Evolutionary conservation across 495 filamentous ascomycete genomes (phyloP).

Genomic region (Penicillium simplicissimum): DNA sequence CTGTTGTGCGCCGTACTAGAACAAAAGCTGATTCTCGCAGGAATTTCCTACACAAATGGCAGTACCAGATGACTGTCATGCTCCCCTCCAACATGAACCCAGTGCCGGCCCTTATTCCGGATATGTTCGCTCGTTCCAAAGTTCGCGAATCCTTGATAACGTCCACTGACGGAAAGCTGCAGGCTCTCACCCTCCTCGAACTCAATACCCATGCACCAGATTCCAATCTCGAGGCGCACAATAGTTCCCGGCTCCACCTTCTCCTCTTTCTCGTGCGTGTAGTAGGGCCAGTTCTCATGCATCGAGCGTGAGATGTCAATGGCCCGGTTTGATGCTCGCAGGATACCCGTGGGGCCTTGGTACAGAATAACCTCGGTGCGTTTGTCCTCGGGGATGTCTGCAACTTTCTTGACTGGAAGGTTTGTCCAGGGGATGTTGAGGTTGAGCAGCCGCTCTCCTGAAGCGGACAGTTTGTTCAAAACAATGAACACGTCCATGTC

Average conservation of each 20-base stretch:
- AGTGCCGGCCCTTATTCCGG: constrained; percentile 8
- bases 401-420: constrained; percentile 8
- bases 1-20: not conserved
- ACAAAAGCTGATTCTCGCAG: not conserved
- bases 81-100: constrained; percentile 16
- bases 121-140: constrained; percentile 15
- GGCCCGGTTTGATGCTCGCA: constrained; percentile 20
- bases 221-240: constrained; percentile 22
- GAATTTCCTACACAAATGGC: constrained; percentile 4
- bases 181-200: constrained; percentile 17
- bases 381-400: constrained; percentile 13
- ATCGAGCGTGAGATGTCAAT: constrained; percentile 22
- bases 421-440: constrained; percentile 11
- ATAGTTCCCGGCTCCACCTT: constrained; percentile 13
- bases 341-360: constrained; percentile 18
- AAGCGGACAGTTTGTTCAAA: constrained; percentile 2
- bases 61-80: constrained; percentile 16
- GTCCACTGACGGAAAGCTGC: constrained; percentile 11
- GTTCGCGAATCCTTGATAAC: constrained; percentile 16
- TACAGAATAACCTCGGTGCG: constrained; percentile 15
- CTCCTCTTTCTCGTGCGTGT: constrained; percentile 13
- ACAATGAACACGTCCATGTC: constrained; percentile 9
- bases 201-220: constrained; percentile 23
- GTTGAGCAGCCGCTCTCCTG: constrained; percentile 7
- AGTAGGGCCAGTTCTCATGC: constrained; percentile 20